Evolutionary conservation across 257 asterid species (phyloP).

Genomic region (Marsdenia floribunda): DNA sequence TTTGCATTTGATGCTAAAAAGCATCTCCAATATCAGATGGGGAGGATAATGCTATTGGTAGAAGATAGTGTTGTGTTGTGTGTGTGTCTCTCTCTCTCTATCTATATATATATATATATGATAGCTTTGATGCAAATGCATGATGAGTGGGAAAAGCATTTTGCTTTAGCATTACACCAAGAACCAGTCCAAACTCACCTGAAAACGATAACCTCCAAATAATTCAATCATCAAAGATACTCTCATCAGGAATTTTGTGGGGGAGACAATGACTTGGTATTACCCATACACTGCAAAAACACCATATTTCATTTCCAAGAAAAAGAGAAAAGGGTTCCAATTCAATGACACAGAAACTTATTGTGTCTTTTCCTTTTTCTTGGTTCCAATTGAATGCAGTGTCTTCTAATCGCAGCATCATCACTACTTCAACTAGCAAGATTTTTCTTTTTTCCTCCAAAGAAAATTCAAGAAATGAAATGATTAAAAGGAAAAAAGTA

Average conservation of each 20-base stretch:
- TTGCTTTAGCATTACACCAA: conserved; percentile 11
- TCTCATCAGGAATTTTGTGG: not conserved
- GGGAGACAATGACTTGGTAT: not conserved
- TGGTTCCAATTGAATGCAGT: too few relatives aligned
- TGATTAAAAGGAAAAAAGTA: not conserved
- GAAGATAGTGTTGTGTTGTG: not conserved
- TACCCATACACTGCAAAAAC: not conserved
- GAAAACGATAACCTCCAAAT: conserved; percentile 18
- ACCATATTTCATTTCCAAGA: not conserved
- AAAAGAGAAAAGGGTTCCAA: not conserved
- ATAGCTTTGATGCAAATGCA: conserved; percentile 2
- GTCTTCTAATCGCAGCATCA: not conserved
- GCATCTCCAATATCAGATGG: conserved; percentile 5
- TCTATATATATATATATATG: too few relatives aligned
- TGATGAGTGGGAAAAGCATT: conserved; percentile 59
- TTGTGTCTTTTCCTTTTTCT: not conserved
- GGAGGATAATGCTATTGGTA: conserved; percentile 26
- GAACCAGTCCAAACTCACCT: conserved; percentile 2
- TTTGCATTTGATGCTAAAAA: conserved; percentile 23
- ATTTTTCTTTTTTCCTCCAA: not conserved
- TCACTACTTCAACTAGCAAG: not conserved
- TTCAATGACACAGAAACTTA: not conserved
- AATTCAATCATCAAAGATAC: conserved; percentile 12
- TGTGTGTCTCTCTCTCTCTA: too few relatives aligned
- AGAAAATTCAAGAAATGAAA: conserved; percentile 1